Conservation (phyloP, 1,284 basidiomycete species). For the Cyathus olla region DNA sequence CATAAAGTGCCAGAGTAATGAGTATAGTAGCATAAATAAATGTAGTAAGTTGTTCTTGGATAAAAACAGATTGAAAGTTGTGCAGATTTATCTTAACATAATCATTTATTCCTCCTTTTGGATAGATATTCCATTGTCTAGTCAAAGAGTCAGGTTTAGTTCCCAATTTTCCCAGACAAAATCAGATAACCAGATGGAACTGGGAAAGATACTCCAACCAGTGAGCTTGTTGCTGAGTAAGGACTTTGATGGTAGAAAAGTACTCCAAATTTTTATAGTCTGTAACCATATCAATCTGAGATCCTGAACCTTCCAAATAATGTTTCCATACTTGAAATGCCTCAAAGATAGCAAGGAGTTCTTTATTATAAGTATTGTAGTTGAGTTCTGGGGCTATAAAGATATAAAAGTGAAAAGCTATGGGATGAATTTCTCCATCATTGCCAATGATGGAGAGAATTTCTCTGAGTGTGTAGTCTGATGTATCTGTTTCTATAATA, state of each 20-base stretch:
- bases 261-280: not conserved
- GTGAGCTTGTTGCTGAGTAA: not conserved
- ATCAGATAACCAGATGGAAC: not conserved
- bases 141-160: no score
- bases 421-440: conserved; percentile 1
- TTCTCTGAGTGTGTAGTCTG: conserved; percentile 35
- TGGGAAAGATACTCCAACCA: not conserved
- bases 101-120: no score
- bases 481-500: conserved; percentile 40
- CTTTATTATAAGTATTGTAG: no score
- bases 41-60: not conserved
- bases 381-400: conserved; percentile 27
- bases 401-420: conserved; percentile 13
- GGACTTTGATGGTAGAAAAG: not conserved
- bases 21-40: not conserved
- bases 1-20: not conserved
- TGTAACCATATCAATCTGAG: not conserved
- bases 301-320: not conserved
- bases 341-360: no score
- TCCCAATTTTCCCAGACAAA: not conserved
- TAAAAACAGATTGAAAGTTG: not conserved
- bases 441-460: conserved; percentile 14
- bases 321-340: conserved; percentile 19
- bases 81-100: conserved; percentile 1
- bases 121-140: no score